These are phyloP conservation scores for Fonticula alba DNA, from an alignment of 78 protist genomes.

Conservation along the genomic window DNA sequence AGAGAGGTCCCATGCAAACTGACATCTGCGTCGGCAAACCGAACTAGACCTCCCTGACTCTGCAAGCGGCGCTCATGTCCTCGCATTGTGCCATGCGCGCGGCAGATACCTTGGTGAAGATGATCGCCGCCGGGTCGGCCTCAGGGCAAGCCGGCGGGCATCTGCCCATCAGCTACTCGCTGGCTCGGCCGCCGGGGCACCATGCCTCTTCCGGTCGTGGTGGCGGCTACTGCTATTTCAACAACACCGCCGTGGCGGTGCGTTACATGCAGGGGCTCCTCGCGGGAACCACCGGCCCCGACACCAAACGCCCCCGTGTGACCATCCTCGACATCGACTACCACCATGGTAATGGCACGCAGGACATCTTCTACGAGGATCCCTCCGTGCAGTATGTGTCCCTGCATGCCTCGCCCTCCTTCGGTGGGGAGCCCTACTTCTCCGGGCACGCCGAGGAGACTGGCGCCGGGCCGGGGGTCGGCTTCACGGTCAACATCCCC, in stretches of 20 bases:
- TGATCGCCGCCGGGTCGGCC: neutral
- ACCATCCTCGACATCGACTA: constrained; percentile 32
- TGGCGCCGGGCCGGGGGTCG: constrained; percentile 19
- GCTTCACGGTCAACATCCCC: constrained; percentile 23
- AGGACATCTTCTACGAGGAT: constrained; percentile 12
- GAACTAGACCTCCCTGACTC: neutral
- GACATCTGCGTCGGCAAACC: neutral
- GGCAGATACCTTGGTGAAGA: neutral
- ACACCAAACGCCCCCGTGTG: neutral
- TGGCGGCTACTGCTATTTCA: constrained; percentile 18
- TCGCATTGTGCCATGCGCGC: neutral
- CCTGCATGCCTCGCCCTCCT: neutral
- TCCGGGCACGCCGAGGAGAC: too few species aligned
- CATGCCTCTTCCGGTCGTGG: neutral
- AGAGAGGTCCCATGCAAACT: neutral
- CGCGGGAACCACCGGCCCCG: neutral
- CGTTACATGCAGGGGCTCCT: neutral
- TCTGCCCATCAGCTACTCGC: constrained; percentile 8
- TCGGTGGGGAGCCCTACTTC: too few species aligned
- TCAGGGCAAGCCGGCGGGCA: neutral
- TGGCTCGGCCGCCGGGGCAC: constrained; percentile 33
- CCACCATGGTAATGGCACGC: constrained; percentile 34
- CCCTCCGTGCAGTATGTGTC: constrained; percentile 1
- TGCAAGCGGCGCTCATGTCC: neutral
- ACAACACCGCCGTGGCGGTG: constrained; percentile 29